Conservation (phyloP, 2,329 filamentous ascomycete species). For the Emergomyces pasteurianus region DNA sequence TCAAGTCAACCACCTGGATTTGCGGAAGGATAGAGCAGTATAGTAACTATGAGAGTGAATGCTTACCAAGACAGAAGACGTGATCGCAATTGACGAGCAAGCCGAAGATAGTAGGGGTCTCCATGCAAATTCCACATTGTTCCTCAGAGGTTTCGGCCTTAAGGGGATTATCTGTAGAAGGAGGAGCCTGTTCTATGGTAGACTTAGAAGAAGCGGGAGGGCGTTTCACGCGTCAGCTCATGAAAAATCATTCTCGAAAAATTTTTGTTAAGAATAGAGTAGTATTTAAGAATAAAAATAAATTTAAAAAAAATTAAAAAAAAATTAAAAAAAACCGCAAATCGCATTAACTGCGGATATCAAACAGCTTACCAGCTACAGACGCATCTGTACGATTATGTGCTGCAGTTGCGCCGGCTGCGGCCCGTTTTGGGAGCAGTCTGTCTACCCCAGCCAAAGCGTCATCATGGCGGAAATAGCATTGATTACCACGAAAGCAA, state of each 20-base stretch:
- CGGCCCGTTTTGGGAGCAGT: background rate
- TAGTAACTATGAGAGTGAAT: background rate
- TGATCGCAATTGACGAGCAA: slow-evolving; percentile 19
- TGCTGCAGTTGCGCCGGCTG: background rate
- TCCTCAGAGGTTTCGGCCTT: slow-evolving; percentile 1
- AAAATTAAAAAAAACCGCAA: background rate
- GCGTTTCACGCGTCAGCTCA: background rate
- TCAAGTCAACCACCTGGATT: background rate
- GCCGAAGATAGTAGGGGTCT: slow-evolving; percentile 17
- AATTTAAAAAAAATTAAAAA: too few relatives aligned
- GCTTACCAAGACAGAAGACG: slow-evolving; percentile 20
- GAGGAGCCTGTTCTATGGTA: background rate
- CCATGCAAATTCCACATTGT: slow-evolving; percentile 19
- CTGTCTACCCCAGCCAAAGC: slow-evolving; percentile 10
- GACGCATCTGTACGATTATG: background rate
- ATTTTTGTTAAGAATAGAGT: background rate
- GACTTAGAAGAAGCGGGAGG: background rate
- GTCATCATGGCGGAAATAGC: slow-evolving; percentile 16
- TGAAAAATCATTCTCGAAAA: background rate
- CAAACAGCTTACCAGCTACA: background rate
- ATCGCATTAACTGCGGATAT: background rate
- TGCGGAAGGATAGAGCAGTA: background rate
- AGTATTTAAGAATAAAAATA: too few relatives aligned
- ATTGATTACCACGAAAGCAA: slow-evolving; percentile 14
- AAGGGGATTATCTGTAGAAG: background rate